phyloP scores from a whole-genome alignment of 176 grass and related monocot genomes.

The Juncus effusus region DNA sequence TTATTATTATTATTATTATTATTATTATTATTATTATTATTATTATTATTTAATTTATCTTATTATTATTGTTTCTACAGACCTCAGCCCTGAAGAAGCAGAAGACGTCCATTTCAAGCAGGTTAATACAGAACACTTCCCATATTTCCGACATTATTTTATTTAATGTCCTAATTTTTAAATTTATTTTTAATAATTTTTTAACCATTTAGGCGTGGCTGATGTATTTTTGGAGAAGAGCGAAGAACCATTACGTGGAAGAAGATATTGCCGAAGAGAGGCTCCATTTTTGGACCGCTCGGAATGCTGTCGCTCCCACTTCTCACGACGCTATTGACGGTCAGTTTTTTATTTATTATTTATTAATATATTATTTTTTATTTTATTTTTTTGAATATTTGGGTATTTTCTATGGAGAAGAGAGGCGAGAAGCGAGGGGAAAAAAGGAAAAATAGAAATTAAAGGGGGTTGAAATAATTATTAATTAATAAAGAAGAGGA shows the following conservation, averaged over 20 bases:
- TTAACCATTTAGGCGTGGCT: conserved; percentile 64
- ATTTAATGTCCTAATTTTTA: conserved; percentile 16
- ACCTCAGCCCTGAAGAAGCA: conserved; percentile 78
- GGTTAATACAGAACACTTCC: conserved; percentile 34
- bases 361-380: too few species aligned
- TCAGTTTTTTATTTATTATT: conserved; percentile 23
- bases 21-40: conserved; percentile 20
- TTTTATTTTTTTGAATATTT: conserved; percentile 1
- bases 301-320: conserved; percentile 59
- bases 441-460: too few species aligned
- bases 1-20: too few species aligned
- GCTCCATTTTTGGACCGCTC: conserved; percentile 90
- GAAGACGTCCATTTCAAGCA: conserved; percentile 97
- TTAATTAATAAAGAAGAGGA: too few species aligned
- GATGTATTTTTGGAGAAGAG: conserved; percentile 94
- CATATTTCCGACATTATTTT: neutral
- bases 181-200: conserved; percentile 17
- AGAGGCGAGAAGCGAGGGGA: too few species aligned
- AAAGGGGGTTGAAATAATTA: too few species aligned
- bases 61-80: conserved; percentile 48
- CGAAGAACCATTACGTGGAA: conserved; percentile 87
- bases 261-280: conserved; percentile 93
- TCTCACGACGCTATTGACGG: conserved; percentile 97
- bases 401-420: too few species aligned
- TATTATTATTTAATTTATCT: neutral